Percentiles rank a stretch among this genome's conserved stretches.
Evolutionary conservation across 163 green algal species (phyloP).

Genomic region (Smithsoniella earleae): DNA sequence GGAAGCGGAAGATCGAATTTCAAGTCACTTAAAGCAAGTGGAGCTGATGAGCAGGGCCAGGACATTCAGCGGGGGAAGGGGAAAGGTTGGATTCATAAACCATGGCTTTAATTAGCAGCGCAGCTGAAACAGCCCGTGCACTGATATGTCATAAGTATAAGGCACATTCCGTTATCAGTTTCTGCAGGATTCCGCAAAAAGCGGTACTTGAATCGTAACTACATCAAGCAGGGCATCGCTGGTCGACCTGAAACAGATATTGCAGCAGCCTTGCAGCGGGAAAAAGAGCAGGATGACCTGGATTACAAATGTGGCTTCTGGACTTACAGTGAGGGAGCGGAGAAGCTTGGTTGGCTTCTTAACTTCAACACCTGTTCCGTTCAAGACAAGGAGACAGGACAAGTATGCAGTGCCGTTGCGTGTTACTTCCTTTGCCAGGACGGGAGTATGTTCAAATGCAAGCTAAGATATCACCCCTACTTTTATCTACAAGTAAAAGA

Average conservation of each 20-base stretch:
- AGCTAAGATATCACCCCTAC: conserved; percentile 76
- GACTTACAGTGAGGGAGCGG: not conserved
- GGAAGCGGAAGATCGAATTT: conserved; percentile 23
- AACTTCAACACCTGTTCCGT: conserved; percentile 38
- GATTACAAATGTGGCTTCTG: not conserved
- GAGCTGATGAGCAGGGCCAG: not conserved
- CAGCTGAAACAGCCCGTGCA: too few relatives aligned
- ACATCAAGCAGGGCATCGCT: not conserved
- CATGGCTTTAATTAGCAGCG: too few relatives aligned
- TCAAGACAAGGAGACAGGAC: conserved; percentile 69
- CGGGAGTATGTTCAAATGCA: conserved; percentile 85
- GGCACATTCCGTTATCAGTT: too few relatives aligned
- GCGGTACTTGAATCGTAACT: not conserved
- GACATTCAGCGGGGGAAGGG: not conserved
- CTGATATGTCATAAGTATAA: too few relatives aligned
- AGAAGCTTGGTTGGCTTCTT: conserved; percentile 24
- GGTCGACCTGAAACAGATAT: too few relatives aligned
- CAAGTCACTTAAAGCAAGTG: conserved; percentile 3
- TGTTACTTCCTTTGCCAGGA: conserved; percentile 96
- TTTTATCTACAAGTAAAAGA: conserved; percentile 81
- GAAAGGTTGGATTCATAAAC: too few relatives aligned
- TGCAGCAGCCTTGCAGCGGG: not conserved
- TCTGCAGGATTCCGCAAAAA: conserved; percentile 30
- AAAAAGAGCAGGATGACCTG: conserved; percentile 17
- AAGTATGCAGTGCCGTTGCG: conserved; percentile 64